phyloP scores from a whole-genome alignment of 352 stramenopile genomes.

The Globisporangium alternatum region DNA sequence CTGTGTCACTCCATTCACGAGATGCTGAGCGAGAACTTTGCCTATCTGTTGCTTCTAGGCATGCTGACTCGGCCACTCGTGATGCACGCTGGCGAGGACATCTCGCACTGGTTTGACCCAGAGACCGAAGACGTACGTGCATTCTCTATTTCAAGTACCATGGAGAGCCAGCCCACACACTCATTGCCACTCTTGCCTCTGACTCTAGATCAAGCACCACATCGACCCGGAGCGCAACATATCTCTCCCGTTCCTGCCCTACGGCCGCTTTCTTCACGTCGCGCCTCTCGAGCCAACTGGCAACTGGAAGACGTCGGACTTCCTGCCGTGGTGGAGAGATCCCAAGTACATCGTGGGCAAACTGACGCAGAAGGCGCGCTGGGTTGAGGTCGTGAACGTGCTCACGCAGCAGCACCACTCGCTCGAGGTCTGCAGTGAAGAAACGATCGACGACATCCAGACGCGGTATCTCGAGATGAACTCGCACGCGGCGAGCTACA shows the following conservation, averaged over 20 bases:
- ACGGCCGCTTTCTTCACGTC: slow-evolving; percentile 87
- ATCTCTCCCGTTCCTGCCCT: slow-evolving; percentile 77
- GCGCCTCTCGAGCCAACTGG: slow-evolving; percentile 73
- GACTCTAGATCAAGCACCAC: slow-evolving; percentile 64
- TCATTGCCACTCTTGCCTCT: background rate
- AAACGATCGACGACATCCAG: slow-evolving; percentile 88
- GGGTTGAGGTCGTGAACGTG: slow-evolving; percentile 89
- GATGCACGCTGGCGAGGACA: slow-evolving; percentile 80
- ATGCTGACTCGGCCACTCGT: slow-evolving; percentile 81
- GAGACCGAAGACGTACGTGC: slow-evolving; percentile 57
- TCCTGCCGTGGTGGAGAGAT: slow-evolving; percentile 89
- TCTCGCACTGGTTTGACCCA: slow-evolving; percentile 91
- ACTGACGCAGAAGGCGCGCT: slow-evolving; percentile 68
- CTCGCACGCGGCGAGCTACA: slow-evolving; percentile 89
- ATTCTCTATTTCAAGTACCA: background rate
- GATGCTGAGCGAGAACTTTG: background rate
- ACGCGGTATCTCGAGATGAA: slow-evolving; percentile 85
- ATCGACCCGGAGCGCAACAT: slow-evolving; percentile 76
- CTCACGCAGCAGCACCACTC: slow-evolving; percentile 85
- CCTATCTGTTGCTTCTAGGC: slow-evolving; percentile 23
- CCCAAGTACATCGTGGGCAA: slow-evolving; percentile 63
- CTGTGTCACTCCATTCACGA: no score
- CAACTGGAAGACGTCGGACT: slow-evolving; percentile 69
- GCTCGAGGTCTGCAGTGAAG: slow-evolving; percentile 84
- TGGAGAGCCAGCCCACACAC: background rate